Conservation (phyloP, 1,139 yeast species). For the Sugiyamaella novakii region DNA sequence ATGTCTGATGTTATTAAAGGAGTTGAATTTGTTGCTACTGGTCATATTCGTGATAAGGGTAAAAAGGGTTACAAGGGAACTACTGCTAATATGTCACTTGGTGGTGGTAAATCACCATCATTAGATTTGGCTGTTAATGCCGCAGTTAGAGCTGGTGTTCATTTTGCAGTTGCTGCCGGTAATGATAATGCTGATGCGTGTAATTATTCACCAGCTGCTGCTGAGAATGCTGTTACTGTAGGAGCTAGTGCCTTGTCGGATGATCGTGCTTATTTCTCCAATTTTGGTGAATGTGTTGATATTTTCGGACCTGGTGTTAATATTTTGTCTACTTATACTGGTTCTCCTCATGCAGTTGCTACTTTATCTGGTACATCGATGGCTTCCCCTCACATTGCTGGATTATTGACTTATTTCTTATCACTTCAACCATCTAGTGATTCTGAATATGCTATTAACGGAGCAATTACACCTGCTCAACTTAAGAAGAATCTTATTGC, state of each 20-base stretch:
- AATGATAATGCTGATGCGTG: conserved; percentile 67
- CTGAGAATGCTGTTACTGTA: conserved; percentile 60
- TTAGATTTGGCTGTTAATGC: conserved; percentile 60
- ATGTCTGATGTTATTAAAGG: conserved; percentile 55
- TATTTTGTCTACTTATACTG: conserved; percentile 66
- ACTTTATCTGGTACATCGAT: conserved; percentile 96
- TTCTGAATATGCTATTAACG: conserved; percentile 67
- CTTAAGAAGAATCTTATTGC: conserved; percentile 84
- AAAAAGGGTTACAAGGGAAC: conserved; percentile 57
- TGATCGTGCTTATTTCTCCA: conserved; percentile 60
- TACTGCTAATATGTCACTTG: conserved; percentile 62
- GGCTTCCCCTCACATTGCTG: conserved; percentile 98
- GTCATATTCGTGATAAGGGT: conserved; percentile 43
- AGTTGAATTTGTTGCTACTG: conserved; percentile 47
- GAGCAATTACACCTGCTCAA: conserved; percentile 74
- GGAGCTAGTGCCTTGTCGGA: conserved; percentile 58
- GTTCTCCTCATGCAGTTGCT: conserved; percentile 81
- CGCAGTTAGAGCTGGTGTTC: conserved; percentile 60
- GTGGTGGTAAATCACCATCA: conserved; percentile 59
- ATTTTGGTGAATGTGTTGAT: conserved; percentile 68
- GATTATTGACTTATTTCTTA: conserved; percentile 78
- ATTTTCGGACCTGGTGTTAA: conserved; percentile 63
- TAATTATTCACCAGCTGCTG: conserved; percentile 63
- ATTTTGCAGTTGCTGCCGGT: conserved; percentile 69
- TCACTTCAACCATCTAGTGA: conserved; percentile 86